A percentile compares a stretch with the other conserved stretches of the same genome.
Conservation (phyloP, 2,329 filamentous ascomycete genomes). For the Trichoderma atrobrunneum region DNA sequence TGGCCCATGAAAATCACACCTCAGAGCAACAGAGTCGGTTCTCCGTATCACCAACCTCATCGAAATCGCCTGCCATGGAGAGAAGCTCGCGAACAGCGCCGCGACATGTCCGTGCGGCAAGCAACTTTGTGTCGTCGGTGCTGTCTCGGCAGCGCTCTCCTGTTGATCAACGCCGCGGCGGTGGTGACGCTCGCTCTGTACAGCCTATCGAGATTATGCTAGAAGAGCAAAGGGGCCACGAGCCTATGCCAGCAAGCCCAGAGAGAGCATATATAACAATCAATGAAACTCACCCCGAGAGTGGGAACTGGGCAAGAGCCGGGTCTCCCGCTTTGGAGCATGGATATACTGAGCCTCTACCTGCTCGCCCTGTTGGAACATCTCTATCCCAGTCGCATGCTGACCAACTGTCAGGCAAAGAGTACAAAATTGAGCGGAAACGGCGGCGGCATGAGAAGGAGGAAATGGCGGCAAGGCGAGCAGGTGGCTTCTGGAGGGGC, state of each 20-base stretch:
- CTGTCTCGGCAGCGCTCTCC: constrained; percentile 12
- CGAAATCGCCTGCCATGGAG: background rate
- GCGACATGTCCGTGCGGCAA: background rate
- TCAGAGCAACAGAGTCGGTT: constrained; percentile 17
- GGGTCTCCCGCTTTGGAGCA: background rate
- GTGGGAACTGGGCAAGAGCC: background rate
- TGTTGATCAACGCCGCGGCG: background rate
- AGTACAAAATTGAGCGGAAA: constrained; percentile 48
- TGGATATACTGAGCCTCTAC: constrained; percentile 31
- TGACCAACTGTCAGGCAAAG: constrained; percentile 38
- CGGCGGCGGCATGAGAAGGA: constrained; percentile 63
- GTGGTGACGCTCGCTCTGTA: background rate
- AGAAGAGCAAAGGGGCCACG: background rate
- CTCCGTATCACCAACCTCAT: constrained; percentile 16
- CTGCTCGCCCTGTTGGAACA: constrained; percentile 44
- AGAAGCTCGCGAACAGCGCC: background rate
- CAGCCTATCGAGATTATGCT: constrained; percentile 7
- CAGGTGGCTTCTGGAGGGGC: constrained; percentile 63
- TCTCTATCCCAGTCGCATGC: constrained; percentile 47
- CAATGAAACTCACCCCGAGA: background rate
- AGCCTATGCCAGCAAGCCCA: background rate
- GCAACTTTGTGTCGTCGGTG: constrained; percentile 8
- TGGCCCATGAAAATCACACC: background rate
- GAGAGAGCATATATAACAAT: constrained; percentile 8
- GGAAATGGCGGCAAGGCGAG: constrained; percentile 55